phyloP scores from a whole-genome alignment of 2,329 filamentous ascomycete genomes.

The Didymellaceae sp. region DNA sequence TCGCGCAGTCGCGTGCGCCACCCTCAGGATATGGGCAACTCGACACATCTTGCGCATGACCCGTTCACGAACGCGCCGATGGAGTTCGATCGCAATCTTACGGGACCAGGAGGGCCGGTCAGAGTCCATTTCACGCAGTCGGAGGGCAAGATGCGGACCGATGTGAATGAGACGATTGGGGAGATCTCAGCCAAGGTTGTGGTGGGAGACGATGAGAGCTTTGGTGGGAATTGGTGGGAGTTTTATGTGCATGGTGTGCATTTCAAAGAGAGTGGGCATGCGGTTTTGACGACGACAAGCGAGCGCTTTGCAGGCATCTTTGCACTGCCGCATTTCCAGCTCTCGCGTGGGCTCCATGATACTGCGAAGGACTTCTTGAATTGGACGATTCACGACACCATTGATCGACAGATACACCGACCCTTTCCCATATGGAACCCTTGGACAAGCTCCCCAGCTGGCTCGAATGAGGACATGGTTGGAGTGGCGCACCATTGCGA shows the following conservation, averaged over 20 bases:
- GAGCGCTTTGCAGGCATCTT: constrained; percentile 89
- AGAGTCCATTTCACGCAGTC: constrained; percentile 70
- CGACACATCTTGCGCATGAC: constrained; percentile 67
- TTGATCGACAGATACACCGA: constrained; percentile 70
- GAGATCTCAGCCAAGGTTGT: constrained; percentile 73
- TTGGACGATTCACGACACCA: constrained; percentile 70
- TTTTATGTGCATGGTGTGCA: constrained; percentile 84
- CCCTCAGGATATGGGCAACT: constrained; percentile 54
- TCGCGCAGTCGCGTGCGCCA: constrained; percentile 57
- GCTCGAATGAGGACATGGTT: constrained; percentile 60
- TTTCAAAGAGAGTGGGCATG: constrained; percentile 78
- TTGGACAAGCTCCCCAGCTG: constrained; percentile 75
- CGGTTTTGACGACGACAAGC: constrained; percentile 86
- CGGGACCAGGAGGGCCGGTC: constrained; percentile 70
- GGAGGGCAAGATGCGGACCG: constrained; percentile 44
- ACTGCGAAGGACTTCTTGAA: constrained; percentile 67
- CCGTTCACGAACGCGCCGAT: constrained; percentile 65
- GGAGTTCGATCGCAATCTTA: constrained; percentile 81
- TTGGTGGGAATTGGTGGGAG: constrained; percentile 75
- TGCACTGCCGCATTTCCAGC: constrained; percentile 81
- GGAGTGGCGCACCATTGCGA: constrained; percentile 83
- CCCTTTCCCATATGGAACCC: constrained; percentile 64
- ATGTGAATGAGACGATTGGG: constrained; percentile 59
- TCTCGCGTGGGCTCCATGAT: constrained; percentile 61
- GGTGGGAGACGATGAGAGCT: constrained; percentile 73